Base-by-base conservation (phyloP, 176 grass and related monocot species). In the Panicum miliaceum region DNA sequence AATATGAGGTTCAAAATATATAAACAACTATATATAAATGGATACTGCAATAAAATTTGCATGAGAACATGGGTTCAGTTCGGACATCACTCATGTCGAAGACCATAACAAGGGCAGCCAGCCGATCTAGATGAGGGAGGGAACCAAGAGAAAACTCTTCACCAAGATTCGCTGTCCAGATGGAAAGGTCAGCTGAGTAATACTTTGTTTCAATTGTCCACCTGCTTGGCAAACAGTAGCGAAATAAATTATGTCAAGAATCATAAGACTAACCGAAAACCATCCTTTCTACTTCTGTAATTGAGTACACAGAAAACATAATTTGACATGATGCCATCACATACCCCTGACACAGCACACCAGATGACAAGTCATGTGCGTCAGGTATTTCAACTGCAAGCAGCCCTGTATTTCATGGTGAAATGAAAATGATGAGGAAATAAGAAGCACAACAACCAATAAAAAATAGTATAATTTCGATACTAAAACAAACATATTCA, bases 191-290 rank as follows among this genome's bases (percentile, higher is more conserved):
- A 40, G 93, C 93, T 35, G 93, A 87, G 73, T 96, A 99, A 81
- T 99, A 99, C 87, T 96, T 99, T 35, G 89, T 98, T 51, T 96
- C 87, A 76, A 99, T 94, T 69, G 84, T 89, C 96, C 96, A 99
- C 64, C 96, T 99, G 85, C 68, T 76, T 77, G 87, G 1, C 60
- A 81, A 80, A 77, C 52, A 66, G 76, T 10, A 85, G 56, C n/a
- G 80, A 42, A 75, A 59, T 11, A 68, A 38, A 84, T 22, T 63
- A 12, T 68, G 43, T 76, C 9, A 62, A 25, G 20, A 32, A 62
- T 65, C 18, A 81, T 57, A 6, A 51, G 29, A 58, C 19, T 72
- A 69, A 62, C 23, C 53, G 13, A 82, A 60, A 59, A 70, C 8
- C 52, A 51, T 48, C 34, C 5, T 29, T 6, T 45, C 9, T 26